Percentiles rank a stretch among this genome's conserved stretches.
These are phyloP conservation scores for Linanthus parryae DNA, from an alignment of 148 eudicot species.

Conservation along the genomic window DNA sequence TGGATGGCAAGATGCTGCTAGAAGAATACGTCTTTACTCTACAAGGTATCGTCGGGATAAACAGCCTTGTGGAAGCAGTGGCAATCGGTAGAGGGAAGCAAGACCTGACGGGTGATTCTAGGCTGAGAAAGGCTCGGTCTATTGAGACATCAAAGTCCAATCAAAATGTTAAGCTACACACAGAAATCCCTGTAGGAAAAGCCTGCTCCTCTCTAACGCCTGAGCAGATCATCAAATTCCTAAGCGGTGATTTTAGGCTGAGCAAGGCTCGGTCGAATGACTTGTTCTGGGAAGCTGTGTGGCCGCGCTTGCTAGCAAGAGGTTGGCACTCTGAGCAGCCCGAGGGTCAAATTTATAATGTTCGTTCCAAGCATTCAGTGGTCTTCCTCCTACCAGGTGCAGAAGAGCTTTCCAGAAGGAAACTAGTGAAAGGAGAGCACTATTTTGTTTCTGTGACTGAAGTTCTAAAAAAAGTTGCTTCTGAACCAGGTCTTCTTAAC, in stretches of 20 bases:
- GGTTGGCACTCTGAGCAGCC: constrained; percentile 97
- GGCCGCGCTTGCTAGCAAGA: constrained; percentile 90
- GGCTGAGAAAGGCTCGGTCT: no score
- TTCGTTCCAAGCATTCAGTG: constrained; percentile 39
- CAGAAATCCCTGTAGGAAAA: constrained; percentile 57
- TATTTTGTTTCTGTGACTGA: constrained; percentile 73
- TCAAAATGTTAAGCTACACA: constrained; percentile 22
- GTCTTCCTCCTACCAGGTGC: constrained; percentile 86
- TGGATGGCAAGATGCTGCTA: constrained; percentile 42
- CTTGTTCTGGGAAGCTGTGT: constrained; percentile 95
- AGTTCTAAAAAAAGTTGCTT: constrained; percentile 55
- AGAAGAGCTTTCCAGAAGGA: constrained; percentile 64
- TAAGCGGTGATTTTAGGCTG: constrained; percentile 67
- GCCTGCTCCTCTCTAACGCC: constrained; percentile 69
- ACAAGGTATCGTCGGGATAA: constrained; percentile 53
- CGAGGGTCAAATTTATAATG: constrained; percentile 19
- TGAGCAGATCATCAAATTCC: constrained; percentile 54
- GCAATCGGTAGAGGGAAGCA: constrained; percentile 70
- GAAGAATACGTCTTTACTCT: constrained; percentile 52
- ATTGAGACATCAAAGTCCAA: constrained; percentile 46
- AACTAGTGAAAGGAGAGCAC: constrained; percentile 63
- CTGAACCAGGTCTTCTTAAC: constrained; percentile 57
- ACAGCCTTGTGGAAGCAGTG: constrained; percentile 54
- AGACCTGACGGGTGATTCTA: constrained; percentile 74
- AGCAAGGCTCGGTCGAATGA: constrained; percentile 83